Percentiles rank a stretch among this genome's conserved stretches.
Evolutionary conservation across 1,139 yeast species (phyloP).

Genomic region (Lodderomyces pseudojiufengensis): DNA sequence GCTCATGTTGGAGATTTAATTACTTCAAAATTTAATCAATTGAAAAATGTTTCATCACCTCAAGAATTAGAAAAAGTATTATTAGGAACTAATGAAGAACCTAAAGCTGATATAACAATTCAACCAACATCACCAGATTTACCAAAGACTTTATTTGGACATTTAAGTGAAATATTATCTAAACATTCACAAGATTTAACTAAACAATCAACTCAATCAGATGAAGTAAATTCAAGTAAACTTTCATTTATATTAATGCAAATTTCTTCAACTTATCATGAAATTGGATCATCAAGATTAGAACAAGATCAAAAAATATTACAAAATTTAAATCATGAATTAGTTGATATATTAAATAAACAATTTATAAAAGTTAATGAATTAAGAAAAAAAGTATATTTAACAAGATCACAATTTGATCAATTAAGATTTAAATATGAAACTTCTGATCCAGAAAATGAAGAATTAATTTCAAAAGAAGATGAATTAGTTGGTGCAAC

Average conservation of each 20-base stretch:
- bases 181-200: constrained; percentile 40
- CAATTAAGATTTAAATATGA: constrained; percentile 46
- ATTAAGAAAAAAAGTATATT: constrained; percentile 64
- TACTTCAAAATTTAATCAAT: constrained; percentile 51
- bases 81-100: constrained; percentile 23
- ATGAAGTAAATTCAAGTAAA: constrained; percentile 26
- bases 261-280: constrained; percentile 55
- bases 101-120: constrained; percentile 13
- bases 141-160: constrained; percentile 46
- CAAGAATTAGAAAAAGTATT: constrained; percentile 59
- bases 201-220: constrained; percentile 22
- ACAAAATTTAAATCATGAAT: constrained; percentile 51
- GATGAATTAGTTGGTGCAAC: constrained; percentile 79
- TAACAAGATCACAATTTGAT: constrained; percentile 67
- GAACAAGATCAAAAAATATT: constrained; percentile 63
- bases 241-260: constrained; percentile 52
- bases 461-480: constrained; percentile 61
- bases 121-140: constrained; percentile 34
- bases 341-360: constrained; percentile 49
- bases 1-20: constrained; percentile 61
- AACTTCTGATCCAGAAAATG: constrained; percentile 41
- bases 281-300: constrained; percentile 57
- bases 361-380: constrained; percentile 60
- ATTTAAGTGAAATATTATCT: constrained; percentile 33
- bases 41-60: constrained; percentile 58